Percentiles rank a stretch among this genome's conserved stretches.
Evolutionary conservation across 164 flowering plant genomes (phyloP).

Genomic region (Vitis amurensis): DNA sequence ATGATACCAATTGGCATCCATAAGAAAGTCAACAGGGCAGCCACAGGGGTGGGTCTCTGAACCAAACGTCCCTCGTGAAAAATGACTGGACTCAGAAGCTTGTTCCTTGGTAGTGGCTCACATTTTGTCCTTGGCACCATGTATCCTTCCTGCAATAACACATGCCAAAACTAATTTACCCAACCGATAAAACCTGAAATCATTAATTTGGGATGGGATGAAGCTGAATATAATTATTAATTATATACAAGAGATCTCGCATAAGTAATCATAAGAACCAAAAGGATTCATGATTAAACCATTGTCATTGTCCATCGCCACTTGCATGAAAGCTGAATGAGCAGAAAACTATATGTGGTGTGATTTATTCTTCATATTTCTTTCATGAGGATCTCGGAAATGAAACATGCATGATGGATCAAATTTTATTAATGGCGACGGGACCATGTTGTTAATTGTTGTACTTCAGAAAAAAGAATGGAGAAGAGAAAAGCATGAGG

Average conservation of each 20-base stretch:
- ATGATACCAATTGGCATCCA: constrained; percentile 77
- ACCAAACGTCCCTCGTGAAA: constrained; percentile 87
- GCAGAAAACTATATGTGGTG: too few relatives aligned
- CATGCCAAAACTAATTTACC: background rate
- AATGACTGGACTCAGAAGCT: constrained; percentile 62
- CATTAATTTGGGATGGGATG: too few relatives aligned
- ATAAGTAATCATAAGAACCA: background rate
- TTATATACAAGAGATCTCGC: too few relatives aligned
- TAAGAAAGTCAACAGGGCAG: constrained; percentile 59
- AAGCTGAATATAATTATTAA: background rate
- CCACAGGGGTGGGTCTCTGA: constrained; percentile 69
- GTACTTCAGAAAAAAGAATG: background rate
- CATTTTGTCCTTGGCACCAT: constrained; percentile 63
- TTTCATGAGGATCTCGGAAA: constrained; percentile 2
- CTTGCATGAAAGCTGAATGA: too few relatives aligned
- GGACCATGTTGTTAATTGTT: too few relatives aligned
- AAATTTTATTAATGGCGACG: too few relatives aligned
- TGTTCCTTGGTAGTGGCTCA: constrained; percentile 60
- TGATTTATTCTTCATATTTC: background rate
- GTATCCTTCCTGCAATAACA: constrained; percentile 66
- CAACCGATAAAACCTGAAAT: too few relatives aligned
- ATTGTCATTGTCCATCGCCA: too few relatives aligned
- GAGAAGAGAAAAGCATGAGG: background rate
- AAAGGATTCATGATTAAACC: too few relatives aligned
- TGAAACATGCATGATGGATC: background rate